Evolutionary conservation across 2,329 filamentous ascomycete genomes (phyloP), one percentile per base, ranked within the genome.

Genomic region (Fusarium nelsonii): DNA sequence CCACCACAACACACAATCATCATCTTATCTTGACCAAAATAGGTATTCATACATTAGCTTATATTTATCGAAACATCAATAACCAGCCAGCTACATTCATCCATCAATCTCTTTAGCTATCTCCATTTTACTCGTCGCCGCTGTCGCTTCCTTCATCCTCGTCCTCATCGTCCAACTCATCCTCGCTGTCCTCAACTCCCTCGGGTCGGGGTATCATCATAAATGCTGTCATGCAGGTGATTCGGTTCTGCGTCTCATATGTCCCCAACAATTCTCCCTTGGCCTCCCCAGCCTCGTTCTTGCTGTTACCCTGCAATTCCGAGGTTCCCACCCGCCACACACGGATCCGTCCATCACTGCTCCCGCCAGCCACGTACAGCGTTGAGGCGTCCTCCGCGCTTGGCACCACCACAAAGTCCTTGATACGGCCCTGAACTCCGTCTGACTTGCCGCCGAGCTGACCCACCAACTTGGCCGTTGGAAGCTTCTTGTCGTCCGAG

Each of bases 211-310:
- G 86, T 78, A 92, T 87, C 93, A 98, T 97, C 68, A 92, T 83
- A 81, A 97, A 98, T 23, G 91, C 91, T 73, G 89, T 90, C 74
- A 98, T 77, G 77, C 96, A 98, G 37, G 94, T 98, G 71, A 98
- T 94, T 58, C 96, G 85, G 77, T 95, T 94, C 45, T 91, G 90
- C 23, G 94, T 97, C 79, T 94, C 91, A 75, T 96, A 96, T 33
- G 87, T 89, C 16, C 90, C 93, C 44, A 97, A 77, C 57, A 97
- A 77, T 69, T 81, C 72, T 32, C 63, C 65, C 65, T 65, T 70
- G 50, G 61, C 71, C 59, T 68, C 53, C 76, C 69, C 75, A 45
- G 66, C 76, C 71, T 58, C 74, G 69, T 74, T 70, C 71, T 58
- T 74, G 69, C 74, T 70, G 69, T 72, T 74, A 68, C 74, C 71